phyloP scores from a whole-genome alignment of 2,329 filamentous ascomycete species.

The Hypoxylon sp. region DNA sequence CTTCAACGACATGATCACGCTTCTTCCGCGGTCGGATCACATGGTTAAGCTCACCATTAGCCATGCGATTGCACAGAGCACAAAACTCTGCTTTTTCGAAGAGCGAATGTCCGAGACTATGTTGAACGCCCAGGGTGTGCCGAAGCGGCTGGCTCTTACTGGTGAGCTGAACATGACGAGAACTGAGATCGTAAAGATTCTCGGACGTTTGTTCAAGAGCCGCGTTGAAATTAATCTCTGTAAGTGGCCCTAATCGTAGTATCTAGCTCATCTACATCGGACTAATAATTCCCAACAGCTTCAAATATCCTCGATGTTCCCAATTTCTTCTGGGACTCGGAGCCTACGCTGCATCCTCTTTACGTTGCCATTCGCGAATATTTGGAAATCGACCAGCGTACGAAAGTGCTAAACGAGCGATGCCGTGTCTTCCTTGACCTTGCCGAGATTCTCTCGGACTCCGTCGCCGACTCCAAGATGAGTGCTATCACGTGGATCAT shows the following conservation, averaged over 20 bases:
- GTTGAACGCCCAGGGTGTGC: constrained; percentile 91
- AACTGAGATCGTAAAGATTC: constrained; percentile 91
- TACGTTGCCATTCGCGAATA: constrained; percentile 97
- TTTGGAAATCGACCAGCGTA: constrained; percentile 95
- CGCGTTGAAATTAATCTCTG: constrained; percentile 98
- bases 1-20: constrained; percentile 99
- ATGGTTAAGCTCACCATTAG: constrained; percentile 99
- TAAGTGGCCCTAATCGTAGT: constrained; percentile 65
- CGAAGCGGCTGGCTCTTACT: constrained; percentile 88
- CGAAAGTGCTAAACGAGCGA: constrained; percentile 96
- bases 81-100: constrained; percentile 95
- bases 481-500: constrained; percentile 98
- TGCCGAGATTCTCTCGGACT: constrained; percentile 93
- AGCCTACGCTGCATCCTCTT: constrained; percentile 93
- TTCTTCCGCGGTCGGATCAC: constrained; percentile 90
- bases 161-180: constrained; percentile 92
- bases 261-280: constrained; percentile 37
- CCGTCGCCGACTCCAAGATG: constrained; percentile 94
- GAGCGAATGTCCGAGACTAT: constrained; percentile 96
- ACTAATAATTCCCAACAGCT: constrained; percentile 64
- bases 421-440: constrained; percentile 97
- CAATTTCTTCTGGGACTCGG: constrained; percentile 98
- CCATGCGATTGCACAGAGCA: constrained; percentile 97
- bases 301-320: constrained; percentile 97
- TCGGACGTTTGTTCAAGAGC: constrained; percentile 91